phyloP scores from a whole-genome alignment of 2,329 filamentous ascomycete genomes.

The Monilinia polystroma region DNA sequence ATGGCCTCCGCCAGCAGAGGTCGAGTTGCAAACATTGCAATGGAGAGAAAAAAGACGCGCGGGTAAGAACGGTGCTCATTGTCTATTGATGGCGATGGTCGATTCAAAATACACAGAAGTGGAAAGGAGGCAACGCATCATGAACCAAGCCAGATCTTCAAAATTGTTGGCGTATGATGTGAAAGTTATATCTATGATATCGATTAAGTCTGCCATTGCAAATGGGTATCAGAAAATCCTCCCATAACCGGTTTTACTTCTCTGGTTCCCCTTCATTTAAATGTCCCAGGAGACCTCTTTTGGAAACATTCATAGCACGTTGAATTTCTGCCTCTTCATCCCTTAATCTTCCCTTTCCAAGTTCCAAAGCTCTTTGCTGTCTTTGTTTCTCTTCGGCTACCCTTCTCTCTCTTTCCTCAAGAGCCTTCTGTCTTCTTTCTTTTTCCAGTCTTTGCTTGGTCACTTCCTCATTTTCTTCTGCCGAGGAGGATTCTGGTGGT shows the following conservation, averaged over 20 bases:
- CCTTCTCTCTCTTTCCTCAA: constrained; percentile 61
- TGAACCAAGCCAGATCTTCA: too few species aligned
- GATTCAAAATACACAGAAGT: too few species aligned
- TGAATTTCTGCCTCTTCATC: constrained; percentile 69
- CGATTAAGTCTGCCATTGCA: not conserved
- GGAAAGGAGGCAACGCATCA: too few species aligned
- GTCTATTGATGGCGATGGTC: too few species aligned
- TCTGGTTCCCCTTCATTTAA: constrained; percentile 41
- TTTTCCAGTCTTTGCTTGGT: constrained; percentile 52
- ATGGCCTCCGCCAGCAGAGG: too few species aligned
- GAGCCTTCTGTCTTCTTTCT: constrained; percentile 62
- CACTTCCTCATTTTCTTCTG: constrained; percentile 53
- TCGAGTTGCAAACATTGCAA: too few species aligned
- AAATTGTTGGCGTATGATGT: too few species aligned
- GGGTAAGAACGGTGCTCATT: too few species aligned
- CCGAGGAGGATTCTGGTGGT: constrained; percentile 50
- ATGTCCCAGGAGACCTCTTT: constrained; percentile 64
- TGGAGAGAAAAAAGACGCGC: too few species aligned
- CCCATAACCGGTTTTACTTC: not conserved
- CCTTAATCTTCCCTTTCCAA: constrained; percentile 59
- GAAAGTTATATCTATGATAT: not conserved
- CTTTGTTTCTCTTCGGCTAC: constrained; percentile 63
- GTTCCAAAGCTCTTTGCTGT: constrained; percentile 58
- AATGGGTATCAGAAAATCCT: not conserved
- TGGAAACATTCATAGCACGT: constrained; percentile 66